phyloP scores from a whole-genome alignment of 148 eudicot genomes.

The Euryodendron excelsum region DNA sequence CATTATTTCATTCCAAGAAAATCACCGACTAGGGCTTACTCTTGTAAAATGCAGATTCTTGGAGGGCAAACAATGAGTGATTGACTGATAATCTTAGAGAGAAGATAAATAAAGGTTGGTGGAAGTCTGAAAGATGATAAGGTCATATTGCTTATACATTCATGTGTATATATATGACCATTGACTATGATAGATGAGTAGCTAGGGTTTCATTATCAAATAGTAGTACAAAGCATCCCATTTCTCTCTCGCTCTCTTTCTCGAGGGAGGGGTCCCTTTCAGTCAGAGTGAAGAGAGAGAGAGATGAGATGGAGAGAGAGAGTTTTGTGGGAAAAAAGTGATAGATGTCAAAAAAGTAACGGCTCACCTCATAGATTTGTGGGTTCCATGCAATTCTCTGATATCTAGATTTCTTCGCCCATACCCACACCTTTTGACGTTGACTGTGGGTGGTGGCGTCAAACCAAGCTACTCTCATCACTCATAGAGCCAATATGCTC shows the following conservation, averaged over 20 bases:
- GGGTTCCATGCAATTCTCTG: constrained; percentile 20
- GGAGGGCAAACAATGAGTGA: too few relatives aligned
- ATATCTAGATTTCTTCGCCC: constrained; percentile 19
- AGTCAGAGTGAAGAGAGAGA: not conserved
- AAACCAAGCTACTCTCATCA: not conserved
- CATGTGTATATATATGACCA: too few relatives aligned
- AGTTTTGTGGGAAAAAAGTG: not conserved
- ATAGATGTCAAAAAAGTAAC: constrained; percentile 9
- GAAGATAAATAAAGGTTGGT: too few relatives aligned
- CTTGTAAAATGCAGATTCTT: too few relatives aligned
- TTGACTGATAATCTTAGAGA: too few relatives aligned
- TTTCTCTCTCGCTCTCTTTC: not conserved
- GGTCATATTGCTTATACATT: too few relatives aligned
- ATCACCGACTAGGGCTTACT: too few relatives aligned
- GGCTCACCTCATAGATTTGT: constrained; percentile 23
- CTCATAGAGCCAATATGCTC: too few relatives aligned
- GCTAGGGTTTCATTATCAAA: not conserved
- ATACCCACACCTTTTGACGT: not conserved
- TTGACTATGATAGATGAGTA: not conserved
- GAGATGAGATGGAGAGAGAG: not conserved
- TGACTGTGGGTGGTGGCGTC: not conserved
- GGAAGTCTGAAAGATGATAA: too few relatives aligned
- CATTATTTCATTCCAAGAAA: too few relatives aligned
- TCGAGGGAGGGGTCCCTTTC: not conserved
- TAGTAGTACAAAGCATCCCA: too few relatives aligned